phyloP scores from a whole-genome alignment of 495 filamentous ascomycete genomes.

The Cercophora newfieldiana region DNA sequence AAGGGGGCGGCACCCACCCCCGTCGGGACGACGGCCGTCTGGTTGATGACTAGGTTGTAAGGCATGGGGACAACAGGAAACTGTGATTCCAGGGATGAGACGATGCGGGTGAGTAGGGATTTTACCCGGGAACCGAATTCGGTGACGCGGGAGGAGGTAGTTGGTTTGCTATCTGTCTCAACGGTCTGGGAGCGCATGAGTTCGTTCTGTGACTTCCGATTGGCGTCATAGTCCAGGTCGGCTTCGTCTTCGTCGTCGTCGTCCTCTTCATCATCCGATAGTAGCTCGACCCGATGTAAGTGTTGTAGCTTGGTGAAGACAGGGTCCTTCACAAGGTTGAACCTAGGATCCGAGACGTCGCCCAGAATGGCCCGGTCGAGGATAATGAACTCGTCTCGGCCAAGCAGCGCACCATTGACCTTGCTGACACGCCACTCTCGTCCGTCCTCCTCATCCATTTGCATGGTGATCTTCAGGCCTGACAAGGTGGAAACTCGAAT shows the following conservation, averaged over 20 bases:
- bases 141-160: constrained; percentile 10
- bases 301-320: constrained; percentile 66
- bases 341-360: constrained; percentile 77
- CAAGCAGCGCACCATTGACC: constrained; percentile 76
- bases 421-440: constrained; percentile 67
- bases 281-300: constrained; percentile 44
- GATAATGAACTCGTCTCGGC: constrained; percentile 87
- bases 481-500: constrained; percentile 76
- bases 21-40: constrained; percentile 68
- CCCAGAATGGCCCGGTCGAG: constrained; percentile 74
- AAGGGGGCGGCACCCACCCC: constrained; percentile 76
- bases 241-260: constrained; percentile 20
- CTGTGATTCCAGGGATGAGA: constrained; percentile 32
- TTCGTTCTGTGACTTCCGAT: background rate
- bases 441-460: constrained; percentile 59
- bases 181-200: background rate
- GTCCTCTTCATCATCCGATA: constrained; percentile 40
- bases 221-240: constrained; percentile 13
- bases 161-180: background rate
- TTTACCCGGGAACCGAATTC: constrained; percentile 37
- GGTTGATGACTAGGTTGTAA: constrained; percentile 36
- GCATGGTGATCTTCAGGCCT: constrained; percentile 75
- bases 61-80: constrained; percentile 6
- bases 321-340: constrained; percentile 73
- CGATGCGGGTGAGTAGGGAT: constrained; percentile 38